phyloP scores from a whole-genome alignment of 495 filamentous ascomycete genomes.

The Clavariopsis aquatica region DNA sequence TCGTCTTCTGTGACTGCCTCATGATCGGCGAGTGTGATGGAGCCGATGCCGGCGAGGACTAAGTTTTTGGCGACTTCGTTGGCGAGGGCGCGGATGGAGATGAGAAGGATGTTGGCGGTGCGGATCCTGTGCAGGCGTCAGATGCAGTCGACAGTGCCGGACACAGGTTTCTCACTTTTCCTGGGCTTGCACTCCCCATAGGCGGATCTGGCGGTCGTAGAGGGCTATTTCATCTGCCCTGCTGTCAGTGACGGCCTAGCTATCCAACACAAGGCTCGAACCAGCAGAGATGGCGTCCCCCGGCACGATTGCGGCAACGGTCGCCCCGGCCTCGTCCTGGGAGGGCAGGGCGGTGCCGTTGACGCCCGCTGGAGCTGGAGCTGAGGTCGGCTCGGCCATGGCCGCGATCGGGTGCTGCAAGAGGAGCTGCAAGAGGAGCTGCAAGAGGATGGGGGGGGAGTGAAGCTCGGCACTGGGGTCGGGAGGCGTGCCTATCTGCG shows the following conservation, averaged over 20 bases:
- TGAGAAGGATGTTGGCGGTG: constrained; percentile 84
- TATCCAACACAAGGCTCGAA: constrained; percentile 34
- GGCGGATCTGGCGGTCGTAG: constrained; percentile 96
- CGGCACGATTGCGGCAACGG: constrained; percentile 39
- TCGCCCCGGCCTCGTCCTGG: constrained; percentile 28
- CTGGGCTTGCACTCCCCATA: constrained; percentile 96
- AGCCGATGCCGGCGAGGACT: constrained; percentile 91
- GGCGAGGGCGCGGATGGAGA: constrained; percentile 84
- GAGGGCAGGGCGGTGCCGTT: constrained; percentile 36
- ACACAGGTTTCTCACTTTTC: constrained; percentile 60
- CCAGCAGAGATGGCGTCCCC: constrained; percentile 57
- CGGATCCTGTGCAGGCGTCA: constrained; percentile 64
- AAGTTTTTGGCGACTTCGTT: constrained; percentile 97
- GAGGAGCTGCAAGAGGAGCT: too few relatives aligned
- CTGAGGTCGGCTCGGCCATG: neutral
- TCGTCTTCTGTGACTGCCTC: constrained; percentile 76
- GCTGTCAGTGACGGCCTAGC: neutral
- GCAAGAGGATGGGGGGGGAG: too few relatives aligned
- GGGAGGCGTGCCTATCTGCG: too few relatives aligned
- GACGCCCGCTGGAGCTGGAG: constrained; percentile 1
- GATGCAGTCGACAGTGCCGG: neutral
- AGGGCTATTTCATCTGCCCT: constrained; percentile 88
- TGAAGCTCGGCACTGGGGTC: too few relatives aligned
- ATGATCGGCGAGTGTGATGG: constrained; percentile 85
- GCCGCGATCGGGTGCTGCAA: too few relatives aligned